Evolutionary conservation across 2,329 filamentous ascomycete genomes (phyloP).

Genomic region (Neonectria magnoliae): DNA sequence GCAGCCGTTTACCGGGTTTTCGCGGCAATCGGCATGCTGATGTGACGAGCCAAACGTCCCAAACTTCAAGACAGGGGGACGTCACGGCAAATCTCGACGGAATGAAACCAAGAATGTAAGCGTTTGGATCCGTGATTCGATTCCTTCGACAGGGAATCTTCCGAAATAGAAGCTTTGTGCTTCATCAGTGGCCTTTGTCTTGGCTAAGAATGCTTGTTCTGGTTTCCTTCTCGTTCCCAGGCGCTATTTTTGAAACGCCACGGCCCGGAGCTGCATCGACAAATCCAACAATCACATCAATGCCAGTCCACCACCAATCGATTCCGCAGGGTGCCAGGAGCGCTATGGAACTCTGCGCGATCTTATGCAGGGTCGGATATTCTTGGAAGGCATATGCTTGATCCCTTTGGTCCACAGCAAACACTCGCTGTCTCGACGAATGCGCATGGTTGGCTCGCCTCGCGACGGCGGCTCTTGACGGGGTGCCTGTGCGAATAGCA

Average conservation of each 20-base stretch:
- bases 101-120: background rate
- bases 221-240: background rate
- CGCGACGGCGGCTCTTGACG: background rate
- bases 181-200: background rate
- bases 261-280: background rate
- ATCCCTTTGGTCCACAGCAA: background rate
- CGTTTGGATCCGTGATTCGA: background rate
- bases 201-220: background rate
- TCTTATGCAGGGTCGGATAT: background rate
- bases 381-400: background rate
- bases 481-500: background rate
- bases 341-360: background rate
- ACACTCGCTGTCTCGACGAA: background rate
- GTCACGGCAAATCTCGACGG: background rate
- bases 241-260: constrained; percentile 11
- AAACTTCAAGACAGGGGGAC: background rate
- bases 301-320: background rate
- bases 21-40: background rate
- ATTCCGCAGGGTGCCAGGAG: background rate
- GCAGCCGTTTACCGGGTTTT: background rate
- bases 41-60: background rate
- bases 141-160: background rate
- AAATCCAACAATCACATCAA: background rate
- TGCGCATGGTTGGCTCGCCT: background rate
- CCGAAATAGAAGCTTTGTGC: background rate